Percentiles rank a stretch among this genome's conserved stretches.
Evolutionary conservation across 2,329 filamentous ascomycete species (phyloP).

Genomic region (Fusarium sp.): DNA sequence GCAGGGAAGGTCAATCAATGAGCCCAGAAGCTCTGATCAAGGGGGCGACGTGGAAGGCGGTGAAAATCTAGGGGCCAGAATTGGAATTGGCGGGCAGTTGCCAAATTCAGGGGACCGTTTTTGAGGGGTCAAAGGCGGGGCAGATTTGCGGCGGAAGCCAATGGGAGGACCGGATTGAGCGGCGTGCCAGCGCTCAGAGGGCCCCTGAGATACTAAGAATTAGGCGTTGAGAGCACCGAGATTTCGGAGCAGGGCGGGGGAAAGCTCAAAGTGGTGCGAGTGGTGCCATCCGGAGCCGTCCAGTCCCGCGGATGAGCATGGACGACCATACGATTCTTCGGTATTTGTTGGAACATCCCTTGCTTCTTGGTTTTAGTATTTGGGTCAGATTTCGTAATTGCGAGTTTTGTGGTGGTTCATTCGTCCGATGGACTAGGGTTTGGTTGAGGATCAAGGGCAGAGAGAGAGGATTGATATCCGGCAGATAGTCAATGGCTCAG

Average conservation of each 20-base stretch:
- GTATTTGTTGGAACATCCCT: conserved; percentile 42
- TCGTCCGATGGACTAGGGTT: background rate
- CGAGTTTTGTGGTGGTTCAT: conserved; percentile 17
- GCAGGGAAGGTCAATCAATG: conserved; percentile 12
- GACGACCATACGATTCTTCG: conserved; percentile 48
- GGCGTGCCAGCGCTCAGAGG: conserved; percentile 34
- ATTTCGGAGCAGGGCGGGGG: conserved; percentile 39
- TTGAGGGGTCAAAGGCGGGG: conserved; percentile 47
- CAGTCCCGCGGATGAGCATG: conserved; percentile 41
- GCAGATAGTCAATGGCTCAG: background rate
- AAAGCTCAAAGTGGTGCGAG: conserved; percentile 34
- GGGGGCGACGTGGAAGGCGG: conserved; percentile 48
- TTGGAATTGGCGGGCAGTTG: conserved; percentile 30
- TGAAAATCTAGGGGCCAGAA: conserved; percentile 46
- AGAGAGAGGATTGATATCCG: background rate
- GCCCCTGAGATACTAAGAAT: background rate
- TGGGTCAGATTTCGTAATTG: conserved; percentile 14
- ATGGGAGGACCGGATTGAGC: conserved; percentile 35
- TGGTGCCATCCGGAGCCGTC: conserved; percentile 47
- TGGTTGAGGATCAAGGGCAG: background rate
- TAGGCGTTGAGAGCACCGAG: background rate
- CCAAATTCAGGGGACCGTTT: conserved; percentile 41
- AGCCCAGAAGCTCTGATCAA: background rate
- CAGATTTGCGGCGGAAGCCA: conserved; percentile 21
- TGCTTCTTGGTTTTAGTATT: background rate